Evolutionary conservation across 164 flowering plant genomes (phyloP).

Genomic region (Cinnamomum chago): DNA sequence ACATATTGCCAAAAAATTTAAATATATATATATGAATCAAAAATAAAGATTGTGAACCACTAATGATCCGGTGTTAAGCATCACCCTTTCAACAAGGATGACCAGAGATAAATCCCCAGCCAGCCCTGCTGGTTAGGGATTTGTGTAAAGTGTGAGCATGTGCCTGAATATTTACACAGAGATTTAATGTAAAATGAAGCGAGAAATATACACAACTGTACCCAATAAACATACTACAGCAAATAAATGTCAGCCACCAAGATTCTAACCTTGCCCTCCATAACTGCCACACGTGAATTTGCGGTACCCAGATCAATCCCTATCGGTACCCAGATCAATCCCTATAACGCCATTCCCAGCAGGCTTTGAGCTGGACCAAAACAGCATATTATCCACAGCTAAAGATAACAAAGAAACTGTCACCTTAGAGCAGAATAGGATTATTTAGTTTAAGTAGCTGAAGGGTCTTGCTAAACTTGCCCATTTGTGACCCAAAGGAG

Average conservation of each 20-base stretch:
- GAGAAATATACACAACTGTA: too few species aligned
- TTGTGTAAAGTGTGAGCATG: too few species aligned
- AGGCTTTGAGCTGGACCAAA: conserved; percentile 46
- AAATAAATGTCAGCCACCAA: not conserved
- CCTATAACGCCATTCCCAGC: conserved; percentile 72
- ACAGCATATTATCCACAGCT: too few species aligned
- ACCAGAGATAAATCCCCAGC: too few species aligned
- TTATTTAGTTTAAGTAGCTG: conserved; percentile 37
- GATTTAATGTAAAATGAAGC: too few species aligned
- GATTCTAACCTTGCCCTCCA: conserved; percentile 69
- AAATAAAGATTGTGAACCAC: not conserved
- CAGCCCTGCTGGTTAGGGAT: too few species aligned
- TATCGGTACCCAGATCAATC: conserved; percentile 80
- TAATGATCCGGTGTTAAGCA: too few species aligned
- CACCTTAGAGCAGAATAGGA: not conserved
- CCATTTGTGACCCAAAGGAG: conserved; percentile 31
- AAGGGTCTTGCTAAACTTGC: conserved; percentile 49
- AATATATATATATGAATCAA: not conserved
- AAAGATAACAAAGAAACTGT: not conserved
- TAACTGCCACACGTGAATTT: conserved; percentile 73
- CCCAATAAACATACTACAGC: not conserved
- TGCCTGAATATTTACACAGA: too few species aligned
- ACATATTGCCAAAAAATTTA: not conserved
- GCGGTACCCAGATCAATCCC: conserved; percentile 88
- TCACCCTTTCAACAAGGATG: too few species aligned